Conservation (phyloP, 2,329 filamentous ascomycete genomes). For the Verticillium klebahnii region DNA sequence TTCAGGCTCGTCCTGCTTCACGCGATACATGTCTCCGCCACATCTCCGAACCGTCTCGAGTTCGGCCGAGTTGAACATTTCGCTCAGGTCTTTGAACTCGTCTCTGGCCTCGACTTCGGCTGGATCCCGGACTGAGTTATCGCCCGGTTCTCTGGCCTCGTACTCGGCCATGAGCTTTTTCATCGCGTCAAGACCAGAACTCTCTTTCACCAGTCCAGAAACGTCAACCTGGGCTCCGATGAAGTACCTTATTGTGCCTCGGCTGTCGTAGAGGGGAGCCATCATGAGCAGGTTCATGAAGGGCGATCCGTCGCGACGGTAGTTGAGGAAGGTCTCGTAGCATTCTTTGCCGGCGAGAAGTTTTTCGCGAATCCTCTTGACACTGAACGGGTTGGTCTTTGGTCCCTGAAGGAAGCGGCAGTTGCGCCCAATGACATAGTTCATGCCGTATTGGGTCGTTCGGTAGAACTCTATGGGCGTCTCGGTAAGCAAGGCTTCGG, state of each 20-base stretch:
- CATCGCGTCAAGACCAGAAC: slow-evolving; percentile 60
- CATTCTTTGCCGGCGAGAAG: slow-evolving; percentile 61
- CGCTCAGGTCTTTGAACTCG: slow-evolving; percentile 60
- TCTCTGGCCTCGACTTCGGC: slow-evolving; percentile 37
- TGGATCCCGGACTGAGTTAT: slow-evolving; percentile 16
- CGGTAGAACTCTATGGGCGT: slow-evolving; percentile 58
- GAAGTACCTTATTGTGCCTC: slow-evolving; percentile 61
- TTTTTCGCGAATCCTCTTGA: slow-evolving; percentile 57
- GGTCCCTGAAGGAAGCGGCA: slow-evolving; percentile 77
- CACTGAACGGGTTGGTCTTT: slow-evolving; percentile 59
- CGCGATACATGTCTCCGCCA: slow-evolving; percentile 59
- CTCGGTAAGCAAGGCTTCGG: rapidly evolving
- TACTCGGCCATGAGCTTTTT: slow-evolving; percentile 37
- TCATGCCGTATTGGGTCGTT: slow-evolving; percentile 71
- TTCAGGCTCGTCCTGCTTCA: slow-evolving; percentile 33
- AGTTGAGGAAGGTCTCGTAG: slow-evolving; percentile 72
- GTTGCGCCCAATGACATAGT: slow-evolving; percentile 69
- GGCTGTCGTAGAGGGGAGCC: slow-evolving; percentile 65
- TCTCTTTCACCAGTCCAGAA: slow-evolving; percentile 63
- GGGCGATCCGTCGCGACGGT: slow-evolving; percentile 69
- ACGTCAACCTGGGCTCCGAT: slow-evolving; percentile 71
- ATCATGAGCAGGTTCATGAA: slow-evolving; percentile 76
- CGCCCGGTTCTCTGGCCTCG: slow-evolving; percentile 19
- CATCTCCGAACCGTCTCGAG: slow-evolving; percentile 57
- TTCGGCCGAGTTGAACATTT: slow-evolving; percentile 66